A percentile compares a stretch with the other conserved stretches of the same genome.
Evolutionary conservation across 805 yeast genomes (phyloP).

Genomic region (Metschnikowia colocasiae): DNA sequence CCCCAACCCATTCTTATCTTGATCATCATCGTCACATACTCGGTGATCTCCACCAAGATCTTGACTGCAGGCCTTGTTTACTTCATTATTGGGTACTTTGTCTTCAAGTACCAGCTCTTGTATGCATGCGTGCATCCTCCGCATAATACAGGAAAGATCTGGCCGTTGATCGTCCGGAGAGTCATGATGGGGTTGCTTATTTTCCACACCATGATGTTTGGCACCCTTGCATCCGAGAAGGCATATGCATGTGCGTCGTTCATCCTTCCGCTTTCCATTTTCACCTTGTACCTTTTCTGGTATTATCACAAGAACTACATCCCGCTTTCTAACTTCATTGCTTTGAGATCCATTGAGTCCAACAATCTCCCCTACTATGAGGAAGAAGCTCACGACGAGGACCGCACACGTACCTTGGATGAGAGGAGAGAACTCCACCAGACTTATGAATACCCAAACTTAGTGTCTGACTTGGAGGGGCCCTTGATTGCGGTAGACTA

Average conservation of each 20-base stretch:
- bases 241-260: slow-evolving; percentile 73
- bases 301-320: slow-evolving; percentile 76
- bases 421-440: slow-evolving; percentile 70
- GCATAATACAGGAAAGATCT: slow-evolving; percentile 93
- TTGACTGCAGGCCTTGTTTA: slow-evolving; percentile 79
- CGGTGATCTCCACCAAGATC: slow-evolving; percentile 85
- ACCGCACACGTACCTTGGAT: slow-evolving; percentile 57
- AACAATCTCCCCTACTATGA: slow-evolving; percentile 27
- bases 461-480: slow-evolving; percentile 70
- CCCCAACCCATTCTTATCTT: slow-evolving; percentile 90
- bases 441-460: slow-evolving; percentile 73
- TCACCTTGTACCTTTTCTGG: slow-evolving; percentile 65
- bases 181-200: slow-evolving; percentile 74
- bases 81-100: slow-evolving; percentile 80
- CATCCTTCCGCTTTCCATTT: slow-evolving; percentile 71
- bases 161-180: slow-evolving; percentile 88
- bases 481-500: slow-evolving; percentile 78
- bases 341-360: slow-evolving; percentile 71
- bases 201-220: slow-evolving; percentile 91
- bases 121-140: slow-evolving; percentile 93
- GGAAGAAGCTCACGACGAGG: not conserved
- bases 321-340: slow-evolving; percentile 82
- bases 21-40: slow-evolving; percentile 79
- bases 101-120: slow-evolving; percentile 84
- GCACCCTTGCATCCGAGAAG: slow-evolving; percentile 75